Percentiles rank a stretch among this genome's conserved stretches.
Conservation (phyloP, 202 grass and related monocot genomes). For the Elaeis oleifera region DNA sequence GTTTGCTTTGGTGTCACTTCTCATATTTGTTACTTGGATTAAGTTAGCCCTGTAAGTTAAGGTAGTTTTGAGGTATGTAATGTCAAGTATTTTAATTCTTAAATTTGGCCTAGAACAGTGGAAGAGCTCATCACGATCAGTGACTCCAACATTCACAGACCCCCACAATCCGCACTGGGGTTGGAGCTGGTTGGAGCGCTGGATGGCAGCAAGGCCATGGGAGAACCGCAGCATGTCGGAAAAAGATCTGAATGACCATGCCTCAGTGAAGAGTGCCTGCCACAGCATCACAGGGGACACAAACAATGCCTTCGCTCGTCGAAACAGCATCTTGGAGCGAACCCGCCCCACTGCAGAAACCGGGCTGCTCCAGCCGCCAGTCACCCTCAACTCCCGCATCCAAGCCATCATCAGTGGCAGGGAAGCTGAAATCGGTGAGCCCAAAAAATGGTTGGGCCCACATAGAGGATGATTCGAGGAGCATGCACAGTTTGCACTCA, state of each 20-base stretch:
- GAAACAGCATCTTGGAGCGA: not conserved
- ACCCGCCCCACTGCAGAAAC: conserved; percentile 1
- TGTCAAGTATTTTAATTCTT: not conserved
- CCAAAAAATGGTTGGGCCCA: not conserved
- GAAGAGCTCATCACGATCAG: conserved; percentile 8
- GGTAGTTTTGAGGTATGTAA: not conserved
- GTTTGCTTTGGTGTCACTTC: too few species aligned
- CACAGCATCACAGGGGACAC: not conserved
- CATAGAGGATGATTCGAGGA: conserved; percentile 17
- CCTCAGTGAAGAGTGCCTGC: conserved; percentile 3
- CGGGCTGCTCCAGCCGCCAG: not conserved
- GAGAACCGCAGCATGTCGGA: not conserved
- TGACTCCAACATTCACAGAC: conserved; percentile 6
- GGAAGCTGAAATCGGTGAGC: conserved; percentile 7
- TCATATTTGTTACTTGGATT: too few species aligned
- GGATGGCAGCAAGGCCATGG: conserved; percentile 30
- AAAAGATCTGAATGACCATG: conserved; percentile 8
- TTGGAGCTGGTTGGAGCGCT: conserved; percentile 29
- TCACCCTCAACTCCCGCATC: conserved; percentile 14
- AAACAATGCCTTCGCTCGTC: not conserved
- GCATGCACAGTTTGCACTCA: conserved; percentile 11
- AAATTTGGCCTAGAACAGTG: conserved; percentile 14
- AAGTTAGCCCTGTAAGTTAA: too few species aligned
- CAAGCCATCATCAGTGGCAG: not conserved
- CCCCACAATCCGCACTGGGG: conserved; percentile 12